These are phyloP conservation scores for Talaromyces ruber DNA, from an alignment of 495 filamentous ascomycete species.

Conservation along the genomic window DNA sequence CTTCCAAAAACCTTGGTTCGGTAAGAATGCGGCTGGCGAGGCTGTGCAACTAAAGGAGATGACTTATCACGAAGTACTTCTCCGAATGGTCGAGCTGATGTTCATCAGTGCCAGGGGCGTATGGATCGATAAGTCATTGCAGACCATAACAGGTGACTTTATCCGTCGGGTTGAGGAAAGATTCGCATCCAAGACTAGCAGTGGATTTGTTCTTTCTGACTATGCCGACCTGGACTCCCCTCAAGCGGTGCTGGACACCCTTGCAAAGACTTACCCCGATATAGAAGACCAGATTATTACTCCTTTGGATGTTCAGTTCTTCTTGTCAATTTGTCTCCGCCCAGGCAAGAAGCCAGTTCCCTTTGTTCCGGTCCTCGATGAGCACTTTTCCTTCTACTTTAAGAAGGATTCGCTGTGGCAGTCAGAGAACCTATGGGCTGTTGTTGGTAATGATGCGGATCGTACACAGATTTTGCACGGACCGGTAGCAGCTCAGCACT, in stretches of 20 bases:
- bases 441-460: constrained; percentile 91
- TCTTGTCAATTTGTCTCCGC: constrained; percentile 85
- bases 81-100: constrained; percentile 91
- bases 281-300: constrained; percentile 88
- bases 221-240: constrained; percentile 83
- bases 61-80: constrained; percentile 90
- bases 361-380: constrained; percentile 88
- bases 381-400: constrained; percentile 96
- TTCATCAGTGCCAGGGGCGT: constrained; percentile 88
- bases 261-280: constrained; percentile 76
- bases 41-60: constrained; percentile 95
- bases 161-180: constrained; percentile 93
- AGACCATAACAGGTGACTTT: constrained; percentile 81
- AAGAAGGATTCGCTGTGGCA: constrained; percentile 99
- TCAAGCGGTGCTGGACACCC: constrained; percentile 62
- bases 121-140: constrained; percentile 87
- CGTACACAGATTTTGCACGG: constrained; percentile 94
- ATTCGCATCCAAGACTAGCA: constrained; percentile 53
- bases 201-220: constrained; percentile 72
- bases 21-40: constrained; percentile 58
- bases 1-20: constrained; percentile 99
- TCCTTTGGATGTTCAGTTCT: constrained; percentile 94
- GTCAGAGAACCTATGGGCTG: constrained; percentile 91
- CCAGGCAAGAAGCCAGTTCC: constrained; percentile 93
- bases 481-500: constrained; percentile 87